Evolutionary conservation across 2,329 filamentous ascomycete species (phyloP), one percentile per base, ranked within the genome.

Genomic region (Cercospora canescens): DNA sequence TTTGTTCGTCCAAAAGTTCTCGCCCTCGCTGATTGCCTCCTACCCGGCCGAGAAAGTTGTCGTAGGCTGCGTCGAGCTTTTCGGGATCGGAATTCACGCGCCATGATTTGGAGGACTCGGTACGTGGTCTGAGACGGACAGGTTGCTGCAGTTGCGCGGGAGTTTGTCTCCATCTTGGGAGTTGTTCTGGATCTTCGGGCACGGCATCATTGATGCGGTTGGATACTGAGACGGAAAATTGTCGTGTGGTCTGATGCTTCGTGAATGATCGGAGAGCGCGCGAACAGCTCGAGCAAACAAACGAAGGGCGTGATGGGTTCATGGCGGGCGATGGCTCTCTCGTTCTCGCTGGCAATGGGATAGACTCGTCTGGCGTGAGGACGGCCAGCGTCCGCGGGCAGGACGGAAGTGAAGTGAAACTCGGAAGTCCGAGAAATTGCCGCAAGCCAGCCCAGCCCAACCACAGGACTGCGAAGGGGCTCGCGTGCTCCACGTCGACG

Each of bases 1-100:
- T 85, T 81, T 99, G 94, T 16, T 97, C 94, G 1, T 91, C 89
- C 65, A 99, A 84, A 77, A 95, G 87, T 71, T 91, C 87, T 91
- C 92, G 54, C 86, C 88, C 55, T 83, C 63, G 66, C 30, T 60
- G 65, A 7, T 69, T 66, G 21, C 68, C 71, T n/a, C 67, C 71
- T 16, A 68, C 64, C 34, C 68, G 83, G 6, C 94, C 94, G 63
- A 98, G 81, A 72, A 98, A 86, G 61, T 84, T 84, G 71, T 86
- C 84, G 79, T 97, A 96, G 79, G 93, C 91, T 57, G 86, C 83
- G 77, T 98, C 91, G 63, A 99, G 83, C 75, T 84, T 84, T 70
- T 82, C 84, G 9, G 92, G 91, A 75, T 94, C 88, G 21, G 87
- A 85, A 80, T 98, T 98, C 78, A 93, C 89, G 72, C 76, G 76